Evolutionary conservation across 2,329 filamentous ascomycete species (phyloP).

Genomic region (Exophiala dermatitidis): DNA sequence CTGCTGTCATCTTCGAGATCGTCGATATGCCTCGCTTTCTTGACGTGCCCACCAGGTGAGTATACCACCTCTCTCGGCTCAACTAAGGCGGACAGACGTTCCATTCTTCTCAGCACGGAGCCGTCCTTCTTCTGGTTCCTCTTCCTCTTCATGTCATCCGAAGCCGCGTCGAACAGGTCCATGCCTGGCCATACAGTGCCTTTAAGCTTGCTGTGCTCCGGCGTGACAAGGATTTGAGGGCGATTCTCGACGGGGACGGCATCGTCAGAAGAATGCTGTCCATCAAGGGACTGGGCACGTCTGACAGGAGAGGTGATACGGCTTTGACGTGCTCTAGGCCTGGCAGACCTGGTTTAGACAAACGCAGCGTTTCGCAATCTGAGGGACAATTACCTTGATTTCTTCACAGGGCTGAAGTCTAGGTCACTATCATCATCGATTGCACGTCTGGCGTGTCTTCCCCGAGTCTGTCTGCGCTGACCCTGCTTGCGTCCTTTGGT

Average conservation of each 20-base stretch:
- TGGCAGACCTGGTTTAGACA: conserved; percentile 5
- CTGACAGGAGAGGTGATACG: conserved; percentile 8
- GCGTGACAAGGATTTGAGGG: conserved; percentile 14
- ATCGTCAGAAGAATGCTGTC: conserved; percentile 2
- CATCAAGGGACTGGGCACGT: not conserved
- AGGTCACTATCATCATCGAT: conserved; percentile 19
- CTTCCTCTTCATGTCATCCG: conserved; percentile 42
- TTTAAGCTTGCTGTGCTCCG: conserved; percentile 38
- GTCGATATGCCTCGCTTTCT: conserved; percentile 41
- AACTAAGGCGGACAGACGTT: conserved; percentile 39
- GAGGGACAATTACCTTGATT: conserved; percentile 11
- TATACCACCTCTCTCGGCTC: conserved; percentile 44
- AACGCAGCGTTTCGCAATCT: not conserved
- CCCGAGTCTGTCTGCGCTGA: conserved; percentile 8
- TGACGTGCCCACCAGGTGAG: conserved; percentile 38
- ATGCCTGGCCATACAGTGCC: conserved; percentile 46
- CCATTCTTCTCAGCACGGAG: conserved; percentile 41
- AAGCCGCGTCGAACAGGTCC: conserved; percentile 47
- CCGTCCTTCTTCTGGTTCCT: conserved; percentile 48
- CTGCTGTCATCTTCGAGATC: conserved; percentile 44
- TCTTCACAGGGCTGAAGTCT: conserved; percentile 20
- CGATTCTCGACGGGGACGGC: conserved; percentile 8
- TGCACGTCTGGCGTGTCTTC: conserved; percentile 4
- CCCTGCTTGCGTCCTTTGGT: conserved; percentile 5
- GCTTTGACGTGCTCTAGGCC: conserved; percentile 9